Percentiles rank a stretch among this genome's conserved stretches.
Conservation (phyloP, 2,329 filamentous ascomycete species). For the Aspergillus novoparasiticus region DNA sequence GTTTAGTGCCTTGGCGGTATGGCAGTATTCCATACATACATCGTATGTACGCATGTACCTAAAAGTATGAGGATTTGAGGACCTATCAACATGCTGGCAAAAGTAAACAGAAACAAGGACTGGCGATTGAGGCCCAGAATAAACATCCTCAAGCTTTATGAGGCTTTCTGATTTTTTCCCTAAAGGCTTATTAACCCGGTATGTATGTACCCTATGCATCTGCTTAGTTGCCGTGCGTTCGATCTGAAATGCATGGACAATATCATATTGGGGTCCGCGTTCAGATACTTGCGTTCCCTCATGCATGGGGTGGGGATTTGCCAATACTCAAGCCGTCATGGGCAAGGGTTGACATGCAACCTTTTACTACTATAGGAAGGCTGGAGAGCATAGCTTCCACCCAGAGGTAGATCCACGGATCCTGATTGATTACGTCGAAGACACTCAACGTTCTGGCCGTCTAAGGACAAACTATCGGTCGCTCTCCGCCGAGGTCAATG, state of each 20-base stretch:
- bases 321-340: not conserved
- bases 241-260: not conserved
- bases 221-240: not conserved
- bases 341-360: not conserved
- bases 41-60: not conserved
- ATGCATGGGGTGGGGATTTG: not conserved
- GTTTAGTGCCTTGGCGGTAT: not conserved
- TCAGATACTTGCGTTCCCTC: not conserved
- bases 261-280: not conserved
- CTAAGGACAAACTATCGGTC: not conserved
- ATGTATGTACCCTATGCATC: not conserved
- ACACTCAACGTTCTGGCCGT: not conserved
- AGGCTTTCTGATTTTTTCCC: not conserved
- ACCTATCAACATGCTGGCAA: not conserved
- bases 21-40: not conserved
- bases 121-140: not conserved
- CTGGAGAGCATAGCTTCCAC: not conserved
- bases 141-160: not conserved
- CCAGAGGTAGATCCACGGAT: not conserved
- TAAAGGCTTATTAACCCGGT: not conserved
- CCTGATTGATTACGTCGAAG: not conserved
- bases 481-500: not conserved
- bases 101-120: not conserved
- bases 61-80: not conserved
- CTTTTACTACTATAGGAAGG: not conserved